Conservation (phyloP, 2,329 filamentous ascomycete genomes). For the Aureobasidium pullulans region DNA sequence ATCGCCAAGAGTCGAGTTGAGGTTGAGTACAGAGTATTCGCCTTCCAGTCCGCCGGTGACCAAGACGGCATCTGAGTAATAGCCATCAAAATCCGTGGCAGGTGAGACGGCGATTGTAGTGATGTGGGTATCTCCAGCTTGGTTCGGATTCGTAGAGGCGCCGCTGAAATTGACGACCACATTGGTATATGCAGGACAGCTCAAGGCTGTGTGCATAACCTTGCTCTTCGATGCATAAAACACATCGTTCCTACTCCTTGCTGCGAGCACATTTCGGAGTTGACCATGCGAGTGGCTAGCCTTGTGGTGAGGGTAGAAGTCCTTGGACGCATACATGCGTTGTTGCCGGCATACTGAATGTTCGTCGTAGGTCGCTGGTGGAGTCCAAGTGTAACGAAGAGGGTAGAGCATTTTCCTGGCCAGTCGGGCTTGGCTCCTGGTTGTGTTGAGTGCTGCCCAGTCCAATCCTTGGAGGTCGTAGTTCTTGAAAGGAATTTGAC, state of each 20-base stretch:
- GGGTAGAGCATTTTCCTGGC: conserved; percentile 26
- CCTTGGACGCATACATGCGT: conserved; percentile 22
- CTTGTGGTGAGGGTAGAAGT: conserved; percentile 34
- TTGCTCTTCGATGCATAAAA: conserved; percentile 45
- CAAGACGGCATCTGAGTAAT: conserved; percentile 36
- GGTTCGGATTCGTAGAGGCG: conserved; percentile 31
- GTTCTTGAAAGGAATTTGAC: conserved; percentile 9
- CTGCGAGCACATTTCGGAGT: conserved; percentile 50
- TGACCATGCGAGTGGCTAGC: conserved; percentile 52
- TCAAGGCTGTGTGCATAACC: conserved; percentile 43
- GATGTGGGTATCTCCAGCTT: conserved; percentile 36
- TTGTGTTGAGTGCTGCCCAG: conserved; percentile 26
- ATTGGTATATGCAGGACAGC: conserved; percentile 34
- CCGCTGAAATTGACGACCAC: conserved; percentile 43
- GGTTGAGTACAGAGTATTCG: conserved; percentile 46
- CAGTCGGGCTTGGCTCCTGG: conserved; percentile 21
- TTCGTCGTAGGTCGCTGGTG: background rate
- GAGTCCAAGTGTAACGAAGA: conserved; percentile 4
- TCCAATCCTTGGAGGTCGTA: conserved; percentile 30
- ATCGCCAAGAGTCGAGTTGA: conserved; percentile 30
- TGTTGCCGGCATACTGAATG: conserved; percentile 9
- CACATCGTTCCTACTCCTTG: conserved; percentile 47
- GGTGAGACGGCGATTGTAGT: conserved; percentile 44
- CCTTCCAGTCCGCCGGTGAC: conserved; percentile 51
- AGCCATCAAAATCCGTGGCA: conserved; percentile 11